Percentiles rank a stretch among this genome's conserved stretches.
Evolutionary conservation across 192 early-diverging fungal species (phyloP).

Genomic region (Mortierella claussenii): DNA sequence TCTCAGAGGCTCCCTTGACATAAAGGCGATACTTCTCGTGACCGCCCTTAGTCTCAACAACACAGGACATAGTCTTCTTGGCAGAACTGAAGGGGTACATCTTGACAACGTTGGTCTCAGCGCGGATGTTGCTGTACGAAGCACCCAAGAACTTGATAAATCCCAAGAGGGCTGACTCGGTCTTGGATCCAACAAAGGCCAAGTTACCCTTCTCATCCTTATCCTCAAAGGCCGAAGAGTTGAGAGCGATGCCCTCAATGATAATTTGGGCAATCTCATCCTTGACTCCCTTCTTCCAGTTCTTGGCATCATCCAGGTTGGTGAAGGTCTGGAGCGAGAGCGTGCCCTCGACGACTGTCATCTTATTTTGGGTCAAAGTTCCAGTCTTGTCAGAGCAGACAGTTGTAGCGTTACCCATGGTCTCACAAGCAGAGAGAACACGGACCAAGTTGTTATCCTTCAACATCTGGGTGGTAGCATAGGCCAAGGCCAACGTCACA

Average conservation of each 20-base stretch:
- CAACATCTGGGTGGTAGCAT: slow-evolving; percentile 86
- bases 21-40: slow-evolving; percentile 63
- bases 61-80: slow-evolving; percentile 90
- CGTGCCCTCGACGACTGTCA: slow-evolving; percentile 78
- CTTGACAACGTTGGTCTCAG: slow-evolving; percentile 62
- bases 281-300: slow-evolving; percentile 61
- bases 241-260: slow-evolving; percentile 72
- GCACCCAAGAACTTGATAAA: slow-evolving; percentile 72
- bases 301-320: slow-evolving; percentile 52
- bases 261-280: slow-evolving; percentile 55
- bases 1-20: slow-evolving; percentile 87
- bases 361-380: slow-evolving; percentile 85
- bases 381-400: slow-evolving; percentile 93
- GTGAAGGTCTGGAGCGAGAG: slow-evolving; percentile 62
- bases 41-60: slow-evolving; percentile 58
- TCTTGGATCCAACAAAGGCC: slow-evolving; percentile 82
- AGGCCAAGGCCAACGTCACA: slow-evolving; percentile 85
- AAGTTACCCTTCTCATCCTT: slow-evolving; percentile 69
- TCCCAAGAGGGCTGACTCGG: slow-evolving; percentile 80
- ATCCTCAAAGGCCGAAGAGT: slow-evolving; percentile 82
- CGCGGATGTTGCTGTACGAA: slow-evolving; percentile 67
- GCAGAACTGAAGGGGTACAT: slow-evolving; percentile 91
- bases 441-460: slow-evolving; percentile 85
- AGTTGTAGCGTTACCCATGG: slow-evolving; percentile 84
- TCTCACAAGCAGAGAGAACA: slow-evolving; percentile 83